Evolutionary conservation across 2,329 filamentous ascomycete genomes (phyloP).

Genomic region (Penicillium sumatraense): DNA sequence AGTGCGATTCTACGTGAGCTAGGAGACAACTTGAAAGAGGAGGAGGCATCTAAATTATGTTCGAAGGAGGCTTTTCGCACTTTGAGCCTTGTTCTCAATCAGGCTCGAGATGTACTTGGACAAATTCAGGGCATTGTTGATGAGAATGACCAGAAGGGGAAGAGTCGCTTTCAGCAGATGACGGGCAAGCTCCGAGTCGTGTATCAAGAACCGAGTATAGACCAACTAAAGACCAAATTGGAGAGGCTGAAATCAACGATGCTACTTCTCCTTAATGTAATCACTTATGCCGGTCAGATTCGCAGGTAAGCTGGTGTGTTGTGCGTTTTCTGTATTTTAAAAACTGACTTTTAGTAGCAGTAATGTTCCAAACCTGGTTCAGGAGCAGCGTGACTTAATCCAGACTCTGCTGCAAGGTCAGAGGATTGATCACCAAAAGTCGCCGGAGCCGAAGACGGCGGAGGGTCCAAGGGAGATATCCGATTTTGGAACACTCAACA

Average conservation of each 20-base stretch:
- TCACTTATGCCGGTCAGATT: constrained; percentile 33
- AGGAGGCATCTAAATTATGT: constrained; percentile 24
- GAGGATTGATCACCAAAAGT: neutral
- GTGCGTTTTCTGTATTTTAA: neutral
- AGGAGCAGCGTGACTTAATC: constrained; percentile 13
- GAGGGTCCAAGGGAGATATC: neutral
- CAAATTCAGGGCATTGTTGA: constrained; percentile 11
- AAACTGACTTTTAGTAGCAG: constrained; percentile 1
- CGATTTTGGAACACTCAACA: too few species aligned
- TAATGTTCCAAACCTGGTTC: constrained; percentile 3
- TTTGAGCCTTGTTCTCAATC: constrained; percentile 8
- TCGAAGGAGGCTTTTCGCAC: constrained; percentile 19
- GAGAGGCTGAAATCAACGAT: constrained; percentile 36
- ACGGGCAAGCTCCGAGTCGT: constrained; percentile 25
- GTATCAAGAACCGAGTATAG: constrained; percentile 27
- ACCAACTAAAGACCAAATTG: constrained; percentile 28
- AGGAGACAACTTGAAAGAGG: constrained; percentile 29
- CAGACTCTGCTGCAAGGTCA: constrained; percentile 1
- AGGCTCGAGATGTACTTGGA: constrained; percentile 31
- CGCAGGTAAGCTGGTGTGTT: neutral
- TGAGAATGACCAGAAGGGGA: neutral
- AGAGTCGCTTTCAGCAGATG: neutral
- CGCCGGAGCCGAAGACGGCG: neutral
- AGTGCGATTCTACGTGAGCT: constrained; percentile 35
- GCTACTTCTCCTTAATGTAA: constrained; percentile 37